A percentile compares a stretch with the other conserved stretches of the same genome.
Evolutionary conservation across 805 yeast species (phyloP).

Genomic region (Cyberlindnera petersonii): DNA sequence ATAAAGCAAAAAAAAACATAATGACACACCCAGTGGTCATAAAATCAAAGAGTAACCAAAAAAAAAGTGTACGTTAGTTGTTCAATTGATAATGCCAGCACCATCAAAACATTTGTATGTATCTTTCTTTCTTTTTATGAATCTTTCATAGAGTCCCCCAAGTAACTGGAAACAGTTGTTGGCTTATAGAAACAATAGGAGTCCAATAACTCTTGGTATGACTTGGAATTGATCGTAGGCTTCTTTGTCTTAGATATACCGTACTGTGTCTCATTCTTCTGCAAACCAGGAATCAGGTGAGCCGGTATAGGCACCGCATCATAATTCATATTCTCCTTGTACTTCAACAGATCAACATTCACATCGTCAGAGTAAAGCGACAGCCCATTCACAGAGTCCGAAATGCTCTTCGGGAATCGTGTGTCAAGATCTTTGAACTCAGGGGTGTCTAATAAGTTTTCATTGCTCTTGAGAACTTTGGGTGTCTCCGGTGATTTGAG

Average conservation of each 20-base stretch:
- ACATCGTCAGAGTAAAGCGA: constrained; percentile 12
- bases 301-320: constrained; percentile 11
- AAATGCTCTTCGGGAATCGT: constrained; percentile 1
- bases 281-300: constrained; percentile 9
- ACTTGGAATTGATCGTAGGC: constrained; percentile 43
- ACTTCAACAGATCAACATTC: constrained; percentile 10
- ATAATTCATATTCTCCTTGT: constrained; percentile 10
- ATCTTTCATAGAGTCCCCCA: constrained; percentile 4
- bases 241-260: constrained; percentile 14
- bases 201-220: constrained; percentile 54
- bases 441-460: constrained; percentile 10
- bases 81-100: not conserved
- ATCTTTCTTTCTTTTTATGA: not conserved
- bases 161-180: constrained; percentile 10
- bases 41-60: too few relatives aligned
- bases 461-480: constrained; percentile 18
- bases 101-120: too few relatives aligned
- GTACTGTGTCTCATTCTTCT: constrained; percentile 6
- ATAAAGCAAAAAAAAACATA: too few relatives aligned
- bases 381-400: constrained; percentile 11
- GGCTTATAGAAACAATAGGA: constrained; percentile 55
- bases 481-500: constrained; percentile 29
- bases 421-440: constrained; percentile 12
- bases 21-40: too few relatives aligned
- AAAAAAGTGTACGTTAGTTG: too few relatives aligned